phyloP scores from a whole-genome alignment of 2,329 filamentous ascomycete species.

The Ophiostoma ips region DNA sequence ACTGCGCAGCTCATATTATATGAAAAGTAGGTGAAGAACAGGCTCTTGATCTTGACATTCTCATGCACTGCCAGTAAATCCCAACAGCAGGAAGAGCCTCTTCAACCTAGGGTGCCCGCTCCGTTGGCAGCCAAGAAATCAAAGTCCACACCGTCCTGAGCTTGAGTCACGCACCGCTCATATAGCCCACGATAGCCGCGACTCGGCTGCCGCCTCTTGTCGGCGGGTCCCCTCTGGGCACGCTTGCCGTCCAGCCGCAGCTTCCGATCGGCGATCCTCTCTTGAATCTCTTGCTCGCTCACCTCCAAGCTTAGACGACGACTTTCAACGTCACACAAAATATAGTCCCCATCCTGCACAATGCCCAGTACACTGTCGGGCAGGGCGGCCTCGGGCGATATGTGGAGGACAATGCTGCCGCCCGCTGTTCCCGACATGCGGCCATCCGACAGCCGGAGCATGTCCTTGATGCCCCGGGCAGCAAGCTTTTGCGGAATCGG shows the following conservation, averaged over 20 bases:
- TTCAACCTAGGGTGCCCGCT: no score
- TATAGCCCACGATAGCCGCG: constrained; percentile 46
- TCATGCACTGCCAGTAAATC: no score
- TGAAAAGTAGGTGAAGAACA: no score
- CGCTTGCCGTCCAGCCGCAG: constrained; percentile 13
- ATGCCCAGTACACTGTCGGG: constrained; percentile 67
- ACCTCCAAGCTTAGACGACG: constrained; percentile 46
- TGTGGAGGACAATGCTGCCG: constrained; percentile 80
- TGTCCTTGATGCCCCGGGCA: constrained; percentile 59
- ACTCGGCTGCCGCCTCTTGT: constrained; percentile 1
- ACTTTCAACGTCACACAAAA: constrained; percentile 64
- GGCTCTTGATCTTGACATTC: no score
- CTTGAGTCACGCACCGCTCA: constrained; percentile 45
- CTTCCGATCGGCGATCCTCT: constrained; percentile 30
- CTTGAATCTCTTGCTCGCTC: constrained; percentile 52
- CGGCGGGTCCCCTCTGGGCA: background rate
- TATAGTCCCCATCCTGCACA: constrained; percentile 59
- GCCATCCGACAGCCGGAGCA: constrained; percentile 76
- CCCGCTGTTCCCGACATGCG: constrained; percentile 77
- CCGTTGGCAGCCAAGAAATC: constrained; percentile 42
- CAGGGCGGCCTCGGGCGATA: constrained; percentile 68
- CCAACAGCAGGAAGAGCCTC: no score
- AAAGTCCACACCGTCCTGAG: constrained; percentile 45
- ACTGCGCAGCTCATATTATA: no score
- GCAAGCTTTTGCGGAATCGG: constrained; percentile 63